phyloP scores from a whole-genome alignment of 164 flowering plant species.

The Platanus orientalis region DNA sequence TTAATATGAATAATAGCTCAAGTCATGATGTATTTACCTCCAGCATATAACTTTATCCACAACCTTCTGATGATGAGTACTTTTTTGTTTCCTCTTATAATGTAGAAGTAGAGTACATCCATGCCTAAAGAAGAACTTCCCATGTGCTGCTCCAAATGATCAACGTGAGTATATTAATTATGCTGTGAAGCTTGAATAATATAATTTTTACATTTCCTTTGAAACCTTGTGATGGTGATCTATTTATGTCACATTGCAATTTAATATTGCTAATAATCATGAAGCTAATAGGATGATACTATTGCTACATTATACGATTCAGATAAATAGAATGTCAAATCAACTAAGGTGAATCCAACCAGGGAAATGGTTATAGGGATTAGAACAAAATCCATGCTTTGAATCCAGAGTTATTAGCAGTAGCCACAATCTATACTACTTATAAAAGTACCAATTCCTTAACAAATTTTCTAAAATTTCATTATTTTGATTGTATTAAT shows the following conservation, averaged over 20 bases:
- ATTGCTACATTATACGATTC: background rate
- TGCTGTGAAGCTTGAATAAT: background rate
- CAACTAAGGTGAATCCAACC: background rate
- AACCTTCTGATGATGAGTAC: background rate
- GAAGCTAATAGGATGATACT: too few relatives aligned
- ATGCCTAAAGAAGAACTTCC: conserved; percentile 53
- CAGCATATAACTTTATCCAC: background rate
- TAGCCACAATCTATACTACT: background rate
- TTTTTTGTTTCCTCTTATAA: background rate
- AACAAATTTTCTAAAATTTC: too few relatives aligned
- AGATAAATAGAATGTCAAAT: background rate
- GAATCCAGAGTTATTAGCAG: background rate
- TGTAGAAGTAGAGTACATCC: conserved; percentile 34
- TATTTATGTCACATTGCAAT: background rate
- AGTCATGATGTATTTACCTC: background rate
- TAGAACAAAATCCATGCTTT: background rate
- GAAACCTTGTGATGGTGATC: background rate
- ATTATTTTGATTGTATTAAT: too few relatives aligned
- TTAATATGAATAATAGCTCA: background rate
- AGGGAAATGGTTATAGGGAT: background rate
- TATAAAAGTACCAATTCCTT: too few relatives aligned
- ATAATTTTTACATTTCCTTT: too few relatives aligned
- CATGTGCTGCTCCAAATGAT: conserved; percentile 37
- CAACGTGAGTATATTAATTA: conserved; percentile 30
- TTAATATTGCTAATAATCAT: background rate